Evolutionary conservation across 768 basidiomycete genomes (phyloP).

Genomic region (Gautieria morchelliformis): DNA sequence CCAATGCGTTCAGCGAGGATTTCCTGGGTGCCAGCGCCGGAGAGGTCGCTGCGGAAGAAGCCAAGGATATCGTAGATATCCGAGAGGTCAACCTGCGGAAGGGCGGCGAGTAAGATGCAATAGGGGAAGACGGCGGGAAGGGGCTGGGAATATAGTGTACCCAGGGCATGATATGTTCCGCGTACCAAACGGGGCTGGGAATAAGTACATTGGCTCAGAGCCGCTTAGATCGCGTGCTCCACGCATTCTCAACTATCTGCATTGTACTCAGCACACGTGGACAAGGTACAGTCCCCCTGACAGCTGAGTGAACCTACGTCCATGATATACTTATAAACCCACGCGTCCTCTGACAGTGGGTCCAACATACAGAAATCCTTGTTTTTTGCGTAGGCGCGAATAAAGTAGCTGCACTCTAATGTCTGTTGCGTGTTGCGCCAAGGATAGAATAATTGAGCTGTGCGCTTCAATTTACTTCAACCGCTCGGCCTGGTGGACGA

Average conservation of each 20-base stretch:
- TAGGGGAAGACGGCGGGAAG: constrained; percentile 26
- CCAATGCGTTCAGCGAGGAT: constrained; percentile 49
- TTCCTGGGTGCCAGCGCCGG: constrained; percentile 53
- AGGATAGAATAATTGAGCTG: too few species aligned
- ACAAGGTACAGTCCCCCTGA: neutral
- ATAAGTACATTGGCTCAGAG: neutral
- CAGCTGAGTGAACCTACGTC: constrained; percentile 30
- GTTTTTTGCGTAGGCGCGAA: too few species aligned
- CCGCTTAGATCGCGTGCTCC: constrained; percentile 62
- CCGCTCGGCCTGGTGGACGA: too few species aligned
- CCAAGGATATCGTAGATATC: too few species aligned
- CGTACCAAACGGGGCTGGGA: constrained; percentile 31
- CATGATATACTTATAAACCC: too few species aligned
- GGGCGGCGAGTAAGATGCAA: neutral
- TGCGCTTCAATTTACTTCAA: too few species aligned
- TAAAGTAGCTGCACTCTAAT: too few species aligned
- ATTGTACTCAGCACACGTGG: too few species aligned
- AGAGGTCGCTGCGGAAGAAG: too few species aligned
- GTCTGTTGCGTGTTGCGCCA: too few species aligned
- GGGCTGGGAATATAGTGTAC: constrained; percentile 57
- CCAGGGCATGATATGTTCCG: constrained; percentile 54
- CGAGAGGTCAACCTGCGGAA: constrained; percentile 37
- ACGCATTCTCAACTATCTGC: constrained; percentile 54
- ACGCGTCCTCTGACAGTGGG: too few species aligned
- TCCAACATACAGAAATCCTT: too few species aligned